These are phyloP conservation scores for Myxozyma lipomycoides DNA, from an alignment of 805 yeast genomes.

Conservation along the genomic window DNA sequence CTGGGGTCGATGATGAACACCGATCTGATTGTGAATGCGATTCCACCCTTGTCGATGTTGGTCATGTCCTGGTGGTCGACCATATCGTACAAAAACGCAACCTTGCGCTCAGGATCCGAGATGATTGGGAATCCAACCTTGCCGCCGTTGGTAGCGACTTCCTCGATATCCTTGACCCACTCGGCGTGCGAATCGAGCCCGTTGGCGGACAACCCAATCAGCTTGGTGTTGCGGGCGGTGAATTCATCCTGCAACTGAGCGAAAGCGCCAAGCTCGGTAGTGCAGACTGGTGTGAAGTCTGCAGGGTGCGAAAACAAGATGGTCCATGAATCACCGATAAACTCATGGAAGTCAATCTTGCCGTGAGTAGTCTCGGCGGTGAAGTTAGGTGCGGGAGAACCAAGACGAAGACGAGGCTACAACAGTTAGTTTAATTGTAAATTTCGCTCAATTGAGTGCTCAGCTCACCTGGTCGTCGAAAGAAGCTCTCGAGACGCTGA, in stretches of 20 bases:
- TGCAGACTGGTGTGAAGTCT: conserved; percentile 95
- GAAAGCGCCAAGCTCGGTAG: conserved; percentile 93
- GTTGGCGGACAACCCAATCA: conserved; percentile 88
- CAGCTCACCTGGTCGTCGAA: conserved; percentile 13
- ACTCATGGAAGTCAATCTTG: conserved; percentile 80
- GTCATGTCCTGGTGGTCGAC: conserved; percentile 80
- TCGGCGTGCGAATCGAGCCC: conserved; percentile 70
- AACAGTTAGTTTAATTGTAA: background rate
- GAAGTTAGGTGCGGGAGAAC: conserved; percentile 85
- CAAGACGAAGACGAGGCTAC: conserved; percentile 60
- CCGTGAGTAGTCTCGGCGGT: conserved; percentile 79
- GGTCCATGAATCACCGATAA: conserved; percentile 80
- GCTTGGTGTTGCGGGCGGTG: conserved; percentile 75
- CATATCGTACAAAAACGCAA: conserved; percentile 81
- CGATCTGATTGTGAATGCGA: conserved; percentile 84
- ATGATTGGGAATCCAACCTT: conserved; percentile 83
- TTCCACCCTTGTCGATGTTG: conserved; percentile 60
- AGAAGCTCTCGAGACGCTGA: conserved; percentile 10
- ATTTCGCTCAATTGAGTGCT: background rate
- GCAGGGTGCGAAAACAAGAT: conserved; percentile 92
- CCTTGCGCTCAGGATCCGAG: conserved; percentile 81
- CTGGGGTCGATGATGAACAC: conserved; percentile 87
- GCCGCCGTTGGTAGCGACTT: conserved; percentile 62
- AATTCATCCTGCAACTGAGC: conserved; percentile 86
- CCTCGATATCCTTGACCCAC: conserved; percentile 92